Conservation (phyloP, 139 green algal genomes). For the Chlorella sp. region DNA sequence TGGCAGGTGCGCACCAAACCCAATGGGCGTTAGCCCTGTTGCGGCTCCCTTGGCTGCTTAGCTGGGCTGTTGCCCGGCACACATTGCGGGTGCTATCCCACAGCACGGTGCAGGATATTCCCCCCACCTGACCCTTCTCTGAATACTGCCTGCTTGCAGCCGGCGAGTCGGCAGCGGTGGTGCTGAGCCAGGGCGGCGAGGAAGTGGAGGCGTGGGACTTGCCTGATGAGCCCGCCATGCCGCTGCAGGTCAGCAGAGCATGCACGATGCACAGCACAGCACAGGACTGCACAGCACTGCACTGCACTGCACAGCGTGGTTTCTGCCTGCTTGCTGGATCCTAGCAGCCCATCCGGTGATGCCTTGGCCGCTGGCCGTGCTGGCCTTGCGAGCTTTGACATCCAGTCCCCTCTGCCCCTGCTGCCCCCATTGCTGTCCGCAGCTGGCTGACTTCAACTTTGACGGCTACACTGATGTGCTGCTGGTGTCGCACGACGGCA, state of each 20-base stretch:
- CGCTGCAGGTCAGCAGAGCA: conserved; percentile 35
- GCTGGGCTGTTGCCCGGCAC: background rate
- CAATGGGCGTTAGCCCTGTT: background rate
- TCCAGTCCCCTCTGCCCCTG: background rate
- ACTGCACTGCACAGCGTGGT: background rate
- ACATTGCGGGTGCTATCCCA: background rate
- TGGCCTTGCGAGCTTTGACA: background rate
- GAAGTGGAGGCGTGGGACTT: conserved; percentile 70
- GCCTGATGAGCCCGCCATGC: conserved; percentile 50
- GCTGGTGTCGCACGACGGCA: conserved; percentile 60
- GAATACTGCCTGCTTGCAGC: background rate
- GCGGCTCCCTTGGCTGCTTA: background rate
- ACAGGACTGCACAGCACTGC: background rate
- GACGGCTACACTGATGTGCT: conserved; percentile 92
- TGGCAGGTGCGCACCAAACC: conserved; percentile 50
- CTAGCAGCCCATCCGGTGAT: background rate
- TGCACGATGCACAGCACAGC: background rate
- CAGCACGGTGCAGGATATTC: background rate
- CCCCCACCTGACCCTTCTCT: background rate
- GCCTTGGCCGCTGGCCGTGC: background rate
- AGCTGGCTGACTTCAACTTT: conserved; percentile 88
- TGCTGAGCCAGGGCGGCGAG: conserved; percentile 75
- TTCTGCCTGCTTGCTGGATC: background rate
- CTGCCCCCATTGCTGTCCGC: background rate
- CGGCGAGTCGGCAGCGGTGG: conserved; percentile 44